phyloP scores from a whole-genome alignment of 2,329 filamentous ascomycete genomes.

The Colletotrichum navitas region DNA sequence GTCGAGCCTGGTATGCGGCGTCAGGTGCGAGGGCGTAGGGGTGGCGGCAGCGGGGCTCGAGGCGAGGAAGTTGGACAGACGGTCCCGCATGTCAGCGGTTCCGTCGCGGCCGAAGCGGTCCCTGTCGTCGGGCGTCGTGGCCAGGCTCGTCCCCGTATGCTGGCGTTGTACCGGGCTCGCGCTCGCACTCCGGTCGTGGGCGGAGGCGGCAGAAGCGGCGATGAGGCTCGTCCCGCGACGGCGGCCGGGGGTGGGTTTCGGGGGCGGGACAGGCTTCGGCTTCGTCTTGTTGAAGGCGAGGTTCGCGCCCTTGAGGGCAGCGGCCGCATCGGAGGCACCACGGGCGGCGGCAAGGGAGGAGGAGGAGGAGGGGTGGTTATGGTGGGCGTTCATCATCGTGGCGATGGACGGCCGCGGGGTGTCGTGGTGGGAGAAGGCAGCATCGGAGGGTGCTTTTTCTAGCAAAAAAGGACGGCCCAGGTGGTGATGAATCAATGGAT shows the following conservation, averaged over 20 bases:
- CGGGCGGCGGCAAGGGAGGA: slow-evolving; percentile 44
- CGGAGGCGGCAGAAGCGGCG: slow-evolving; percentile 58
- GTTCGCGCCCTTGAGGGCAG: slow-evolving; percentile 66
- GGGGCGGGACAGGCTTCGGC: slow-evolving; percentile 38
- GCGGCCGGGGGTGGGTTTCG: slow-evolving; percentile 15
- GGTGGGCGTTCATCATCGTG: slow-evolving; percentile 30
- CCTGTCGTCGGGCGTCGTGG: slow-evolving; percentile 29
- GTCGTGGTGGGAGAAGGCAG: neutral
- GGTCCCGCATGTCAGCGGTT: slow-evolving; percentile 44
- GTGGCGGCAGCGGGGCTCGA: slow-evolving; percentile 32
- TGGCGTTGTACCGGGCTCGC: slow-evolving; percentile 50
- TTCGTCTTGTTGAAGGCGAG: slow-evolving; percentile 64
- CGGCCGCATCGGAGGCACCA: slow-evolving; percentile 52
- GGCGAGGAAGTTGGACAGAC: slow-evolving; percentile 46
- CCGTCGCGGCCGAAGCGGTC: slow-evolving; percentile 38
- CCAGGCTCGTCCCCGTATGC: slow-evolving; percentile 54
- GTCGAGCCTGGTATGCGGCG: slow-evolving; percentile 48
- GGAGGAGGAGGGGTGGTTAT: slow-evolving; percentile 47
- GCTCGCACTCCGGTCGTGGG: slow-evolving; percentile 47
- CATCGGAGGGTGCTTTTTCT: slow-evolving; percentile 1
- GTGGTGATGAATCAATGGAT: slow-evolving; percentile 11
- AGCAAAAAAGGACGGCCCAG: neutral
- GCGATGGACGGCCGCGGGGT: slow-evolving; percentile 17
- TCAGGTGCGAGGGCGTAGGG: slow-evolving; percentile 35
- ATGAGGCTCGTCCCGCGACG: slow-evolving; percentile 48